Evolutionary conservation across 2,329 filamentous ascomycete species (phyloP), one percentile per base, ranked within the genome.

Genomic region (Gremmenia infestans): DNA sequence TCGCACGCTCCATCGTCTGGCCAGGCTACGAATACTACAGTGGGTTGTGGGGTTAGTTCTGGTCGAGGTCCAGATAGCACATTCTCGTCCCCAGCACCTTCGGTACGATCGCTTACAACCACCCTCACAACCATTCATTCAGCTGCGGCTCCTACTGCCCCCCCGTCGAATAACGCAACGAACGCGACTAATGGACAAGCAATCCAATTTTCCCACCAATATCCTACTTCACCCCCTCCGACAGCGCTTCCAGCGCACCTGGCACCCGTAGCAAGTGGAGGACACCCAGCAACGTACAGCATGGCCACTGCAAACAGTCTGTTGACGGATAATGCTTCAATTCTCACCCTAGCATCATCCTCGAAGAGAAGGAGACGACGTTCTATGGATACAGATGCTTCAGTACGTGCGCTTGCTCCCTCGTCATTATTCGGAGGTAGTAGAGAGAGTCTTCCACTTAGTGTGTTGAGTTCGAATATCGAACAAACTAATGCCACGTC

Each of bases 41-140:
- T 80, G 2, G 85, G 82, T 28, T 85, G 84, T 49, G 87, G 83
- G 9, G 86, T 88, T 53, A 75, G 73, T 4, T 82, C 81, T 49
- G 81, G 85, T 56, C 83, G 88, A 63, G 90, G 89, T 55, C 87
- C 78, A 53, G 82, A 85, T 71, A 87, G 83, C 75, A 91, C 88
- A 39, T 93, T 93, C 70, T 92, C 88, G 17, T 92, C 89, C 12
- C 89, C 89, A 1, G 87, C 89, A 36, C 89, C 89, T 25, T 93
- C 89, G 7, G 84, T 91, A 48, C 86, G 85, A 59, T 93, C 89
- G 2, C 76, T 95, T 53, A 89, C 89, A 1, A 94, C 89, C 0
- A 94, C 89, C 1, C 77, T 95, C 54, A 94, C 90, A 0, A 95
- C 89, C 0, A 91, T 95, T 57, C 89, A 93, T 67, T 93, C 89